Base-by-base conservation (phyloP, 176 grass and related monocot genomes). In the Tillandsia leiboldiana region DNA sequence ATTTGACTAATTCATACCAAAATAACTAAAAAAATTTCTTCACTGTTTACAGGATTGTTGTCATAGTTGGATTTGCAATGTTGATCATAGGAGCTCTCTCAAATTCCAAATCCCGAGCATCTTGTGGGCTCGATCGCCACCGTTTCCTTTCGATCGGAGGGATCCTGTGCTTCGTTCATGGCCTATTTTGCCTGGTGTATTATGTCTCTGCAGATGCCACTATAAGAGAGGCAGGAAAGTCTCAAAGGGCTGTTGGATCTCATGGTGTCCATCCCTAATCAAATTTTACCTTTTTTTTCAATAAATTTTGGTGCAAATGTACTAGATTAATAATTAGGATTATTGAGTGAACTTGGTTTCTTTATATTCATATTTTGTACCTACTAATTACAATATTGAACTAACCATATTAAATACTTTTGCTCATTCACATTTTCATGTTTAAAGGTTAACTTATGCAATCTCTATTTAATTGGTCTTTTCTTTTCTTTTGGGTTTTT, bases 111-210 rank as follows among this genome's bases (percentile, higher is more conserved):
- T 78, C 51, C 9, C 68, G 65, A 64, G 70, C 77, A 11, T 65
- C 80, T 51, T 95, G 90, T 65, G 69, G 78, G 15, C 64, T 87
- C 26, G n/a, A 50, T 65, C 86, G 79, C 49, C 88, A 65, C 74
- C 76, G 70, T 72, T 92, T 96, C 78, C 79, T 96, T 11, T 85
- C 76, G 50, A 79, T 81, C 58, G 89, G 93, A 27, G 89, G 86
- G 65, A 84, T 90, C 67, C 73, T 92, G 73, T 90, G 89, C 86
- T 96, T 96, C 64, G 78, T 83, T 26, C 93, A 96, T 81, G 86
- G 65, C 1, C 47, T 85, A 52, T 71, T 96, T 73, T 87, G 81
- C 72, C 27, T 85, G 61, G 68, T 84, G 64, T 92, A 92, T 71
- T 96, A 87, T 83, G 86, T 84, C 66, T 96, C 86, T 62, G 88